phyloP scores from a whole-genome alignment of 169 alveolate species.

The Condylostoma magnum region DNA sequence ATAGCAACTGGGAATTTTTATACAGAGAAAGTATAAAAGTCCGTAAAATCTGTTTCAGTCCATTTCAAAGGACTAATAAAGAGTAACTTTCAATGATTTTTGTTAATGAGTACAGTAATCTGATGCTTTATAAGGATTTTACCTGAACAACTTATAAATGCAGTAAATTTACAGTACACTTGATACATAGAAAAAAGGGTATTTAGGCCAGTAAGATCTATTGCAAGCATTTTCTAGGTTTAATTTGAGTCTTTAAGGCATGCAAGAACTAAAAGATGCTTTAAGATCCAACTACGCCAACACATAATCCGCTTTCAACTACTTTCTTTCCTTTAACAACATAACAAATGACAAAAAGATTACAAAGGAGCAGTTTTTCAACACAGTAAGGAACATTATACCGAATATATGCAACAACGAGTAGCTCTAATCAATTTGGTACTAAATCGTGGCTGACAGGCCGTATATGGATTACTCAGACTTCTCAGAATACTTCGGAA shows the following conservation, averaged over 20 bases:
- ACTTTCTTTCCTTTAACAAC: not conserved
- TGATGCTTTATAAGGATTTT: slow-evolving; percentile 18
- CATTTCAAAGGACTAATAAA: not conserved
- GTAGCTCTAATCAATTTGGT: not conserved
- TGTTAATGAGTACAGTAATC: not conserved
- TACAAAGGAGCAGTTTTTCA: not conserved
- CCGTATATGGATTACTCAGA: slow-evolving; percentile 33
- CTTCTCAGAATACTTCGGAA: slow-evolving; percentile 40
- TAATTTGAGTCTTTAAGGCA: not conserved
- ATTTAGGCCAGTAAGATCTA: slow-evolving; percentile 6
- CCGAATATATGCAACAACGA: not conserved
- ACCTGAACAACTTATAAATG: not conserved
- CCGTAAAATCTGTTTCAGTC: not conserved
- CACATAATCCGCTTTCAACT: not conserved
- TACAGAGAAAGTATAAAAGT: not conserved
- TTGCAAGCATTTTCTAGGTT: not conserved
- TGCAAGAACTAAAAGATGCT: slow-evolving; percentile 15
- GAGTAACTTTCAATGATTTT: slow-evolving; percentile 2
- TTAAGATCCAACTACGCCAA: slow-evolving; percentile 5
- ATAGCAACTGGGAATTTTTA: not conserved
- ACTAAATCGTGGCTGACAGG: too few species aligned
- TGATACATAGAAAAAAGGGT: slow-evolving; percentile 24
- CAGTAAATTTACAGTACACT: not conserved
- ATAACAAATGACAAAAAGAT: not conserved
- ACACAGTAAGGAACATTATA: not conserved